Conservation (phyloP, 2,329 filamentous ascomycete species). For the Hymenoscyphus scutula region DNA sequence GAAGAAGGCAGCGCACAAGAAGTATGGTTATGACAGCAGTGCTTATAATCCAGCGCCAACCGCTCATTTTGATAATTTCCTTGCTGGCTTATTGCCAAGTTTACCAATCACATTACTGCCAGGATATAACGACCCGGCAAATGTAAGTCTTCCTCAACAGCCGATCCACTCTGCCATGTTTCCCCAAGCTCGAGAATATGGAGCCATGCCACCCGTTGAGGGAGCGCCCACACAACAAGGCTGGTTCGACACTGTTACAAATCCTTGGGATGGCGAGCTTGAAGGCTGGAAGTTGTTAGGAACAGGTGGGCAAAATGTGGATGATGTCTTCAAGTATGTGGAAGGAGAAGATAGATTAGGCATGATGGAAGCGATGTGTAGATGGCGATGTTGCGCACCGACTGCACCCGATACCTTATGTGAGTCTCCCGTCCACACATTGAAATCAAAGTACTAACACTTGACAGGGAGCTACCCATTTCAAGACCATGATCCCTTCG, state of each 20-base stretch:
- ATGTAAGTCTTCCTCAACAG: slow-evolving; percentile 87
- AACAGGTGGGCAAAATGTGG: slow-evolving; percentile 87
- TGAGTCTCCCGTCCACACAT: slow-evolving; percentile 54
- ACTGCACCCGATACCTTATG: slow-evolving; percentile 95
- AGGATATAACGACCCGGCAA: slow-evolving; percentile 81
- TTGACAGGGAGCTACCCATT: slow-evolving; percentile 86
- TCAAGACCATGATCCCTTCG: slow-evolving; percentile 88
- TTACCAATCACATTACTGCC: slow-evolving; percentile 88
- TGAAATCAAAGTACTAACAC: slow-evolving; percentile 13
- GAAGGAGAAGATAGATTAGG: slow-evolving; percentile 72
- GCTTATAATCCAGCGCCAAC: slow-evolving; percentile 86
- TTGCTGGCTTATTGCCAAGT: slow-evolving; percentile 76
- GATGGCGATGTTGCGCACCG: slow-evolving; percentile 87
- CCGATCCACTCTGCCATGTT: slow-evolving; percentile 93
- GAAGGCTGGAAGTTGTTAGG: slow-evolving; percentile 87
- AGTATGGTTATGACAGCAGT: slow-evolving; percentile 91
- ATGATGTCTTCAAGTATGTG: slow-evolving; percentile 91
- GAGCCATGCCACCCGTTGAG: slow-evolving; percentile 39
- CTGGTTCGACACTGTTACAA: slow-evolving; percentile 88
- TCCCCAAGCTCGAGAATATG: slow-evolving; percentile 69
- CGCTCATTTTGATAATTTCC: slow-evolving; percentile 77
- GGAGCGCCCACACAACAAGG: slow-evolving; percentile 49
- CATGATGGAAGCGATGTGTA: slow-evolving; percentile 92
- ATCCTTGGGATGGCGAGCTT: slow-evolving; percentile 87
- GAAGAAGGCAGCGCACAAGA: slow-evolving; percentile 55